Conservation (phyloP, 2,329 filamentous ascomycete species). For the Golovinomyces cichoracearum region DNA sequence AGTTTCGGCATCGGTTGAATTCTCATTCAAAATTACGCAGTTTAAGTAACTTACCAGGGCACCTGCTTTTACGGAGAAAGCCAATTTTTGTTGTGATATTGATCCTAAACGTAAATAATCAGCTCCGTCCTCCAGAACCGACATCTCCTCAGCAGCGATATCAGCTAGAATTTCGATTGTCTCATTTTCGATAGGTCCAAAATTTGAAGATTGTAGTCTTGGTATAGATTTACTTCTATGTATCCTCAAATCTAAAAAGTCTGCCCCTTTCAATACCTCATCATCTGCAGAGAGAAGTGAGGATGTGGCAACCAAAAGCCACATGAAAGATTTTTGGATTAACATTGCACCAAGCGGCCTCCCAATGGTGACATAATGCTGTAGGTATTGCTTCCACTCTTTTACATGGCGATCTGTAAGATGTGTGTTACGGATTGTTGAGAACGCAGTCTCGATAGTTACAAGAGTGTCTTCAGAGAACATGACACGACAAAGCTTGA, state of each 20-base stretch:
- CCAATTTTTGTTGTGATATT: constrained; percentile 61
- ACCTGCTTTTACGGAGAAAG: constrained; percentile 61
- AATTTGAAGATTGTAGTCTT: constrained; percentile 18
- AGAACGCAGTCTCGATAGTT: constrained; percentile 68
- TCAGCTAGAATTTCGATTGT: constrained; percentile 39
- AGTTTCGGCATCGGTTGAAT: constrained; percentile 51
- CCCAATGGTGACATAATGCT: constrained; percentile 54
- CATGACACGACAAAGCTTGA: constrained; percentile 44
- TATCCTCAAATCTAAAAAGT: constrained; percentile 52
- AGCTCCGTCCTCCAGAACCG: constrained; percentile 61
- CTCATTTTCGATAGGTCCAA: constrained; percentile 24
- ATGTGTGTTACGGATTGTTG: constrained; percentile 60
- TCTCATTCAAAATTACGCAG: constrained; percentile 58
- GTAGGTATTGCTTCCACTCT: constrained; percentile 71
- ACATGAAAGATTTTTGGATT: constrained; percentile 68
- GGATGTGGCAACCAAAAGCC: constrained; percentile 52
- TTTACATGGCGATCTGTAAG: constrained; percentile 37
- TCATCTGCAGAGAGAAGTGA: constrained; percentile 43
- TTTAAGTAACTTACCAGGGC: constrained; percentile 65
- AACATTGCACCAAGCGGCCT: constrained; percentile 77
- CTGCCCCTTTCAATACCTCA: constrained; percentile 29
- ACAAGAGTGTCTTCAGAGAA: constrained; percentile 68
- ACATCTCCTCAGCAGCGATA: constrained; percentile 59
- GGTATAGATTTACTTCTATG: constrained; percentile 18
- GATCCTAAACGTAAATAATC: constrained; percentile 77